phyloP scores from a whole-genome alignment of 2,329 filamentous ascomycete species.

The Hymenoscyphus linearis region DNA sequence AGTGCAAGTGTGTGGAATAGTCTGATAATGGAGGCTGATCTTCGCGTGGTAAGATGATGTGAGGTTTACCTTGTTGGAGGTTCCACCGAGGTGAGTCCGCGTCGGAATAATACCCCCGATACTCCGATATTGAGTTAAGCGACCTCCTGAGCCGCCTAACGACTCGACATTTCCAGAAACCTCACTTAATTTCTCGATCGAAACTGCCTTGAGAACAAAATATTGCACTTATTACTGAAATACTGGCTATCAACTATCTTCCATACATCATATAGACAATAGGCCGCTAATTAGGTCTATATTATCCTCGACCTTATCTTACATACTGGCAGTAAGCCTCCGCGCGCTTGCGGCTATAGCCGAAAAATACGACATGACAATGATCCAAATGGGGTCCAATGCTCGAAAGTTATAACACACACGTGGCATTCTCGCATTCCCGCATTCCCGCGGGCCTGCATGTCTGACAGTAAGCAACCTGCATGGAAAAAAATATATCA shows the following conservation, averaged over 20 bases:
- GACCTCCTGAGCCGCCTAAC: not conserved
- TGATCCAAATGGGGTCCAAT: not conserved
- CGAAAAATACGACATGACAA: not conserved
- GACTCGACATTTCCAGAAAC: no score
- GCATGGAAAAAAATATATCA: not conserved
- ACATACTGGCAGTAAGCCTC: not conserved
- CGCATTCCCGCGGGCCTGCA: not conserved
- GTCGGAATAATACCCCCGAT: not conserved
- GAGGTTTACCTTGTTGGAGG: not conserved
- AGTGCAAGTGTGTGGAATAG: not conserved
- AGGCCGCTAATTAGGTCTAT: no score
- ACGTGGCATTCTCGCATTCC: not conserved
- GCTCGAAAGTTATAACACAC: not conserved
- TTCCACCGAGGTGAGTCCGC: not conserved
- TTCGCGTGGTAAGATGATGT: conserved; percentile 1
- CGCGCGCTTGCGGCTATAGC: not conserved
- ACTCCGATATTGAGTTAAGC: not conserved
- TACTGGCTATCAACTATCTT: no score
- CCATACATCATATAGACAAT: no score
- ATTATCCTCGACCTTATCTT: no score
- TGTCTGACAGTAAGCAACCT: not conserved
- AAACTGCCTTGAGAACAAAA: no score
- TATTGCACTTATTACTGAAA: no score
- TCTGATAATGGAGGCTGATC: not conserved
- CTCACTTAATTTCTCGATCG: no score